phyloP scores from a whole-genome alignment of 2,329 filamentous ascomycete species.

The Nemania sp. region DNA sequence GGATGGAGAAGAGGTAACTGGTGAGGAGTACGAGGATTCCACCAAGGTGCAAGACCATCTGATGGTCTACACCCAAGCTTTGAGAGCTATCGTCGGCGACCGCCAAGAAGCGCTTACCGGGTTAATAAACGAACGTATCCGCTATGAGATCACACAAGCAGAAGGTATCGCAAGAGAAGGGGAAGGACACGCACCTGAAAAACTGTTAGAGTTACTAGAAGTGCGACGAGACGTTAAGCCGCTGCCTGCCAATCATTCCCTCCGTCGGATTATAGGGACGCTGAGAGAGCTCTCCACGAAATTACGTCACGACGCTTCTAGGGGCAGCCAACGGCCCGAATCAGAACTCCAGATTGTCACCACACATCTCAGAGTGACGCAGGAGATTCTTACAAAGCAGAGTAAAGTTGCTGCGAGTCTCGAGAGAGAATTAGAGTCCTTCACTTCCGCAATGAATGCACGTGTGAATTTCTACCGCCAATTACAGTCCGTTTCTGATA shows the following conservation, averaged over 20 bases:
- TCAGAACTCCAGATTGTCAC: constrained; percentile 75
- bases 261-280: constrained; percentile 77
- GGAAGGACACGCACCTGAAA: constrained; percentile 78
- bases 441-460: constrained; percentile 83
- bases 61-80: constrained; percentile 83
- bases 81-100: constrained; percentile 82
- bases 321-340: constrained; percentile 65
- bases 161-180: constrained; percentile 69
- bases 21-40: constrained; percentile 90
- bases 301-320: constrained; percentile 68
- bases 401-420: constrained; percentile 61
- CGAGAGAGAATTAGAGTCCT: constrained; percentile 80
- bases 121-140: constrained; percentile 78
- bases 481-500: constrained; percentile 90
- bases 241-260: constrained; percentile 66
- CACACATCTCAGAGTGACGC: constrained; percentile 70
- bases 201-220: constrained; percentile 64
- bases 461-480: constrained; percentile 92
- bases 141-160: constrained; percentile 76
- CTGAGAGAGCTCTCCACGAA: constrained; percentile 72
- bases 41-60: constrained; percentile 90
- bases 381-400: constrained; percentile 65
- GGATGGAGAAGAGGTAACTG: constrained; percentile 77
- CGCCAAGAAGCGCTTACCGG: constrained; percentile 82
- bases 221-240: constrained; percentile 63